A percentile compares a stretch with the other conserved stretches of the same genome.
Conservation (phyloP, 306 rosid species). For the Castanea mollissima region DNA sequence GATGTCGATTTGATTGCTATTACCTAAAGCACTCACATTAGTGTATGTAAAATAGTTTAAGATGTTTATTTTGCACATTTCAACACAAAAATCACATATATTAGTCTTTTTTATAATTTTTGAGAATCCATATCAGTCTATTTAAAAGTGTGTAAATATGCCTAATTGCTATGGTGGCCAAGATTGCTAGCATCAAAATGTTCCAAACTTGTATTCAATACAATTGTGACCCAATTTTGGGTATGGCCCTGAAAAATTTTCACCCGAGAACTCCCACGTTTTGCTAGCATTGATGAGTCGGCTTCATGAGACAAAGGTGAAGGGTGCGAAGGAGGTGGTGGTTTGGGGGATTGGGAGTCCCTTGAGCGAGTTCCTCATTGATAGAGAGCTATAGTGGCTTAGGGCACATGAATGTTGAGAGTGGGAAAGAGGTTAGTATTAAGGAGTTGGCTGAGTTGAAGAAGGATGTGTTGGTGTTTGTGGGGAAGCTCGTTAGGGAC, state of each 20-base stretch:
- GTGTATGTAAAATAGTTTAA: no score
- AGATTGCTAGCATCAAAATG: slow-evolving; percentile 95
- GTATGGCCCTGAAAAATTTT: slow-evolving; percentile 83
- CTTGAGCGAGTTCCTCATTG: slow-evolving; percentile 79
- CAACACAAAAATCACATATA: no score
- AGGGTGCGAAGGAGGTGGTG: slow-evolving; percentile 72
- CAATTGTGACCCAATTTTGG: slow-evolving; percentile 83
- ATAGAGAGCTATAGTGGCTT: slow-evolving; percentile 73
- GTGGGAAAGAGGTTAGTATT: slow-evolving; percentile 85
- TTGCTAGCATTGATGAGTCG: slow-evolving; percentile 86
- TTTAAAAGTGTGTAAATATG: no score
- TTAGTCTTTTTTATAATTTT: no score
- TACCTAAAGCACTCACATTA: no score
- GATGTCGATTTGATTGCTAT: no score
- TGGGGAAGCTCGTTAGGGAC: slow-evolving; percentile 89
- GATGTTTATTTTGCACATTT: no score
- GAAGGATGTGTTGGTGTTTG: slow-evolving; percentile 87
- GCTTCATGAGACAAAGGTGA: slow-evolving; percentile 85
- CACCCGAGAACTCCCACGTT: slow-evolving; percentile 93
- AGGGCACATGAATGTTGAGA: slow-evolving; percentile 81
- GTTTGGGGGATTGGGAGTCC: slow-evolving; percentile 96
- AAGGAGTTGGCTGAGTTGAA: slow-evolving; percentile 81
- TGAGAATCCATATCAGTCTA: no score
- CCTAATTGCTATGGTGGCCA: slow-evolving; percentile 36
- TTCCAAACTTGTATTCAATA: slow-evolving; percentile 86